Evolutionary conservation across 768 basidiomycete genomes (phyloP).

Genomic region (Rhodotorula paludigena): DNA sequence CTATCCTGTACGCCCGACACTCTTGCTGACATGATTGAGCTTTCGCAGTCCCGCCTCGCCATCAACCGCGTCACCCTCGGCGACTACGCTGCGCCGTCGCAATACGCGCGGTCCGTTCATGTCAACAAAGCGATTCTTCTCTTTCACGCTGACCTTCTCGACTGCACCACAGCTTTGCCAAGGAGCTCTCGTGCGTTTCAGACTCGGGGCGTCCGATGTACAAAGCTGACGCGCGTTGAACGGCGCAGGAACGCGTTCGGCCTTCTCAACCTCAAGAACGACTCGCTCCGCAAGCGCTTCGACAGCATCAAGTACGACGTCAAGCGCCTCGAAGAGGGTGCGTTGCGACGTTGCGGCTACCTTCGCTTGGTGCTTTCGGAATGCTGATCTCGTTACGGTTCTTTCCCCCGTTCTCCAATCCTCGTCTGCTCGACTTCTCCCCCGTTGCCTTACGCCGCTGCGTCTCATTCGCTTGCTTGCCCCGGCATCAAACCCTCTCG

Average conservation of each 20-base stretch:
- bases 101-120: constrained; percentile 43
- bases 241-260: constrained; percentile 31
- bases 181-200: constrained; percentile 49
- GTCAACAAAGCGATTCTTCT: neutral
- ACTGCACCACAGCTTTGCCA: constrained; percentile 45
- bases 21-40: neutral
- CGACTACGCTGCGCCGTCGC: constrained; percentile 48
- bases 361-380: neutral
- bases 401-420: neutral
- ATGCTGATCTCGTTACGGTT: neutral
- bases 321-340: constrained; percentile 49
- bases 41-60: constrained; percentile 40
- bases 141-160: neutral
- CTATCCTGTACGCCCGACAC: neutral
- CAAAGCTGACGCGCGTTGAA: too few species aligned
- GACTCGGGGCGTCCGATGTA: constrained; percentile 37
- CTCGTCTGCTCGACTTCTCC: neutral
- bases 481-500: too few species aligned
- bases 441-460: neutral
- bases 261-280: constrained; percentile 50
- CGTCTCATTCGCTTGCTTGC: neutral
- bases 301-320: constrained; percentile 51
- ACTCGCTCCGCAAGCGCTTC: constrained; percentile 49
- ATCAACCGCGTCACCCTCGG: constrained; percentile 47
- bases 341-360: constrained; percentile 1